phyloP scores from a whole-genome alignment of 1,139 yeast genomes.

The Wickerhamomyces sp. region DNA sequence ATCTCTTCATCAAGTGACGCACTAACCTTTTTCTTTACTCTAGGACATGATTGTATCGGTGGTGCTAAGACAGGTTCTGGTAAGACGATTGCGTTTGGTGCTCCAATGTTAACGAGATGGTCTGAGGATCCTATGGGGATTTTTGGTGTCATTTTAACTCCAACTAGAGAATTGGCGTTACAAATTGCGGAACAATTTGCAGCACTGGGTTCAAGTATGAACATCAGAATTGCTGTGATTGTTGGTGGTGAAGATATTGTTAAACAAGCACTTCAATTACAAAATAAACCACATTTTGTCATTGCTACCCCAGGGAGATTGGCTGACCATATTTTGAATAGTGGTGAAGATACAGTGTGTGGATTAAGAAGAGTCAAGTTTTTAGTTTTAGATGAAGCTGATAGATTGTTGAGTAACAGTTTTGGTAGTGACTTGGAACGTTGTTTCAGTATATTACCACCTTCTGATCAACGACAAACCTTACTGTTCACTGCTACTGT shows the following conservation, averaged over 20 bases:
- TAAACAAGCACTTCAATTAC: slow-evolving; percentile 76
- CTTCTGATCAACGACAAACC: slow-evolving; percentile 73
- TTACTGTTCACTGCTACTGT: slow-evolving; percentile 92
- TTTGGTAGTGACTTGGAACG: slow-evolving; percentile 74
- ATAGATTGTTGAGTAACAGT: slow-evolving; percentile 76
- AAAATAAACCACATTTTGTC: slow-evolving; percentile 85
- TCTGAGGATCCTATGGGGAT: slow-evolving; percentile 93
- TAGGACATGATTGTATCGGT: slow-evolving; percentile 84
- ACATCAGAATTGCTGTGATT: slow-evolving; percentile 70
- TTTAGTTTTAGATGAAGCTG: slow-evolving; percentile 94
- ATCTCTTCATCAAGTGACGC: background rate
- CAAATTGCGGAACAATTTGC: slow-evolving; percentile 96
- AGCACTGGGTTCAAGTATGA: slow-evolving; percentile 88
- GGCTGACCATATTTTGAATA: slow-evolving; percentile 84
- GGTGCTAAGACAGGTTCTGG: slow-evolving; percentile 99
- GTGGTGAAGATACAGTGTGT: slow-evolving; percentile 83
- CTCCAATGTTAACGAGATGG: slow-evolving; percentile 93
- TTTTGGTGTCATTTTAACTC: slow-evolving; percentile 83
- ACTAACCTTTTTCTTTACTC: background rate
- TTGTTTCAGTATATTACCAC: slow-evolving; percentile 70
- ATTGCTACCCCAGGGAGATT: slow-evolving; percentile 97
- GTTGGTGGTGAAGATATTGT: slow-evolving; percentile 97
- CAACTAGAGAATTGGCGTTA: slow-evolving; percentile 92
- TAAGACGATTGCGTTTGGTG: slow-evolving; percentile 95
- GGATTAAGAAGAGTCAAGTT: slow-evolving; percentile 76